Base-by-base conservation (phyloP, 2,329 filamentous ascomycete genomes). In the Biscogniauxia marginata region DNA sequence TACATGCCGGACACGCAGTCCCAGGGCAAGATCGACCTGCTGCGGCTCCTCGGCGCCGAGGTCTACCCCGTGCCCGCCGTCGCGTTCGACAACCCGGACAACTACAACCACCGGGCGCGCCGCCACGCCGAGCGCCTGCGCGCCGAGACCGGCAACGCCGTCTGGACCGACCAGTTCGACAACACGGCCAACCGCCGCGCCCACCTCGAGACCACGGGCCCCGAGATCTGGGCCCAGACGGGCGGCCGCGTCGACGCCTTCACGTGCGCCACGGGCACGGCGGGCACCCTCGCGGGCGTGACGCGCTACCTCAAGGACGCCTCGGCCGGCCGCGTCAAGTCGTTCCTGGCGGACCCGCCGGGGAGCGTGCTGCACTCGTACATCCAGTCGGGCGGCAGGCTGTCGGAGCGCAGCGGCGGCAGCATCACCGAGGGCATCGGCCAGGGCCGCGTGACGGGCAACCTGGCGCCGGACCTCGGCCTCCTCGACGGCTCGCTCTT, bases 1-100 rank as follows among this genome's bases (percentile, higher is more conserved):
- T 99, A 98, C 85, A 98, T 99, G 95, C 95, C 95, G 67, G 90
- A 99, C 80, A 98, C 93, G 49, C 95, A 98, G 78, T 96, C 93
- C 19, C 93, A 96, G 77, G 95, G 93, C 72, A 99, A 99, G 81
- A 90, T 99, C 71, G 95, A 98, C 74, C 83, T 99, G 52, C 80
- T 99, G 62, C 84, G 93, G 7, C 80, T 98, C 34, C 84, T 99
- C 8, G 95, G 95, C 63, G 95, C 95, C 22, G 93, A 98, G 75
- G 95, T 99, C 30, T 90, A 96, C 76, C 93, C 95, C 18, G 95
- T 99, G 0, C 95, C 95, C 16, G 95, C 93, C 7, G 95, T 98
- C 16, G 88, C 95, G 3, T 98, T 96, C 70, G 93, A 98, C 61
- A 91, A 98, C 78, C 91, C 92, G 16, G 80, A 92, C 46, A 99